Percentiles rank a stretch among this genome's conserved stretches.
phyloP scores from a whole-genome alignment of 345 rosid species.

The Salix dunnii region DNA sequence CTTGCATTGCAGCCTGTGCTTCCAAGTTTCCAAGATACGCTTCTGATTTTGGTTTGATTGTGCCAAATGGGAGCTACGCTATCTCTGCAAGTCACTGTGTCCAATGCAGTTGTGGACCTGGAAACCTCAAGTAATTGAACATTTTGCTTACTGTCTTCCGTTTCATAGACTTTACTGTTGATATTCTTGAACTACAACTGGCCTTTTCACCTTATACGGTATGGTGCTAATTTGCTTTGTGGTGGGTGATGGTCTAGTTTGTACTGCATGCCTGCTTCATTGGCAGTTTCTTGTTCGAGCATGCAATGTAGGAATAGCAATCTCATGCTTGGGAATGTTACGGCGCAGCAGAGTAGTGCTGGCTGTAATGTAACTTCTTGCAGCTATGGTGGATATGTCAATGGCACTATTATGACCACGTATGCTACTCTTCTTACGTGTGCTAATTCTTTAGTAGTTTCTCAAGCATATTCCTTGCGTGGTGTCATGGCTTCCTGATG shows the following conservation, averaged over 20 bases:
- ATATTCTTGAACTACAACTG: not conserved
- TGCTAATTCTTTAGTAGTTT: slow-evolving; percentile 1
- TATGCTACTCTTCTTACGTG: slow-evolving; percentile 29
- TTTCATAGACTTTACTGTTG: not conserved
- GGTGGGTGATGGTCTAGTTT: slow-evolving; percentile 36
- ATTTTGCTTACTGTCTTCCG: slow-evolving; percentile 6
- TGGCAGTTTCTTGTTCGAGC: slow-evolving; percentile 93
- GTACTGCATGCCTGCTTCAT: slow-evolving; percentile 85
- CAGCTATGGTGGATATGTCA: slow-evolving; percentile 66
- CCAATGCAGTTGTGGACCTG: slow-evolving; percentile 90
- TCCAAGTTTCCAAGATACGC: slow-evolving; percentile 77
- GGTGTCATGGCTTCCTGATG: not conserved
- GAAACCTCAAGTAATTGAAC: slow-evolving; percentile 63
- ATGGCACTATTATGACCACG: slow-evolving; percentile 73
- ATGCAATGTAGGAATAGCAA: slow-evolving; percentile 85
- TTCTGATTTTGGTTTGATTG: slow-evolving; percentile 66
- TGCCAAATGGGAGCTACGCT: slow-evolving; percentile 91
- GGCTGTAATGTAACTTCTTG: slow-evolving; percentile 93
- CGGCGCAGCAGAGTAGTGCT: slow-evolving; percentile 62
- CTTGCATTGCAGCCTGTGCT: slow-evolving; percentile 71
- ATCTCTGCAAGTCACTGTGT: slow-evolving; percentile 92
- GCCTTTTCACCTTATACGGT: not conserved
- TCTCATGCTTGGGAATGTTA: slow-evolving; percentile 77
- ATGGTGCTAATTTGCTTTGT: slow-evolving; percentile 17
- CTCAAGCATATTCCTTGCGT: not conserved